These are phyloP conservation scores for Withania somnifera DNA, from an alignment of 305 asterid species.

Conservation along the genomic window DNA sequence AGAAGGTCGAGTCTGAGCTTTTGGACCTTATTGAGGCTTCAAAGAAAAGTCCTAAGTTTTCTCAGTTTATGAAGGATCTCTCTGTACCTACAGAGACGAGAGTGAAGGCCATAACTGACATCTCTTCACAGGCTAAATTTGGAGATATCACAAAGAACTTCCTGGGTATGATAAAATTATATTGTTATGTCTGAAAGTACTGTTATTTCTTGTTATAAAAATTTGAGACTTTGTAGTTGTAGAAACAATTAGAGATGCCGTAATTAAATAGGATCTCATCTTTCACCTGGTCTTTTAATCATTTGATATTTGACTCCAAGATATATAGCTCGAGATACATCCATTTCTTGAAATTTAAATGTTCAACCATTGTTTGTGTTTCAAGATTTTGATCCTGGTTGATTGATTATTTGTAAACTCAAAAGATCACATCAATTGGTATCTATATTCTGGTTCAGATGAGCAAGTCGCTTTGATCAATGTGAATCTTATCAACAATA, in stretches of 20 bases:
- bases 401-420: not conserved
- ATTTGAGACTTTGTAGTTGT: not conserved
- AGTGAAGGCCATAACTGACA: conserved; percentile 57
- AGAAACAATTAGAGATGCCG: not conserved
- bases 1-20: conserved; percentile 81
- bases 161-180: conserved; percentile 36
- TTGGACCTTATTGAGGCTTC: conserved; percentile 57
- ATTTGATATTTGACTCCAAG: not conserved
- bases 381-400: not conserved
- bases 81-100: conserved; percentile 50
- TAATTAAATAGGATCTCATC: not conserved
- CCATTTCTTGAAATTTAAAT: not conserved
- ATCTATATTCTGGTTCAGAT: not conserved
- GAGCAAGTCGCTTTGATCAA: not conserved
- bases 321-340: not conserved
- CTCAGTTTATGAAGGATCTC: conserved; percentile 71
- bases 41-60: conserved; percentile 61
- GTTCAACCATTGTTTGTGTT: not conserved
- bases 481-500: not conserved
- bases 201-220: not conserved
- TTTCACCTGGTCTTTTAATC: not conserved
- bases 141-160: conserved; percentile 59
- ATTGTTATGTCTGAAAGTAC: conserved; percentile 3
- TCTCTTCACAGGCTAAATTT: conserved; percentile 55
- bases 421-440: not conserved